phyloP scores from a whole-genome alignment of 2,329 filamentous ascomycete genomes.

The Aureobasidium sp. region DNA sequence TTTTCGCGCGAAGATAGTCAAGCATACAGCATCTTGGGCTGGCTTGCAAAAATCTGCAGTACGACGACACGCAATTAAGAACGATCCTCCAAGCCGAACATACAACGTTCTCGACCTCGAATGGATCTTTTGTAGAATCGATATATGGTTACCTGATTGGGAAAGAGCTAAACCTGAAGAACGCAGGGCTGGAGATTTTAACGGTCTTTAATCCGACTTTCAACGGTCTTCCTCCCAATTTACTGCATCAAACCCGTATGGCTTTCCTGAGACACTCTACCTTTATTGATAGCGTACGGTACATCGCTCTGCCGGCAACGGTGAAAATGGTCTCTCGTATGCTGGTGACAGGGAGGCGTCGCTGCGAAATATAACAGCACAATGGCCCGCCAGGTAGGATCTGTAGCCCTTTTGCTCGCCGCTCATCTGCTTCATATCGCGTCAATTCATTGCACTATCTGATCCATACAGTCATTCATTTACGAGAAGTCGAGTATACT shows the following conservation, averaged over 20 bases:
- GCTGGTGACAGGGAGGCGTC: not conserved
- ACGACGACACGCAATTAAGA: too few relatives aligned
- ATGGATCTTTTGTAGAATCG: not conserved
- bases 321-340: constrained; percentile 2
- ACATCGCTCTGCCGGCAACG: not conserved
- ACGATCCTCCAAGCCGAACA: not conserved
- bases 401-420: too few relatives aligned
- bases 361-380: not conserved
- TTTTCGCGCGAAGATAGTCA: too few relatives aligned
- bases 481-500: too few relatives aligned
- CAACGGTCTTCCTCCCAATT: not conserved
- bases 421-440: too few relatives aligned
- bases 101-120: not conserved
- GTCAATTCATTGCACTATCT: not conserved
- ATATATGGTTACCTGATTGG: not conserved
- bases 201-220: constrained; percentile 6
- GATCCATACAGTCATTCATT: not conserved
- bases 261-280: not conserved
- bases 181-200: not conserved
- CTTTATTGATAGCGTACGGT: constrained; percentile 3
- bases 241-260: not conserved
- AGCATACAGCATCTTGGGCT: too few relatives aligned
- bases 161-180: not conserved
- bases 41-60: too few relatives aligned
- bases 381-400: too few relatives aligned